Evolutionary conservation across 2,329 filamentous ascomycete species (phyloP).

Genomic region (Epichloe gansuensis): DNA sequence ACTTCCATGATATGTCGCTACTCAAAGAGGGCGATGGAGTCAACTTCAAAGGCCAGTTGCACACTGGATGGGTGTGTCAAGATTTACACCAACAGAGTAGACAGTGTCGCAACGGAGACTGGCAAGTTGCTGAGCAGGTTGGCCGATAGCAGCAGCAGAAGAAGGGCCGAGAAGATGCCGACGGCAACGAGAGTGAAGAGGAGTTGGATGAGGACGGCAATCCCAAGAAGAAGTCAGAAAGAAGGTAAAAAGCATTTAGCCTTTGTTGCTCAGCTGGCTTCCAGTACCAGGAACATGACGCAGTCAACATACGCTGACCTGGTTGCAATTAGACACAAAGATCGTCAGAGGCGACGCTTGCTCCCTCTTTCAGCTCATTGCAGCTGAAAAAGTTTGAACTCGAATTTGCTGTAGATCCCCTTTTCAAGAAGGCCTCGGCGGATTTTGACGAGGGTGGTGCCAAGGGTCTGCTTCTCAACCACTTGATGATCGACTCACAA

Average conservation of each 20-base stretch:
- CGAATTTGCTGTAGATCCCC: conserved; percentile 87
- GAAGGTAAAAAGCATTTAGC: conserved; percentile 42
- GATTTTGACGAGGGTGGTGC: conserved; percentile 98
- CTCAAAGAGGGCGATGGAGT: conserved; percentile 93
- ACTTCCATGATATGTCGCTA: conserved; percentile 98
- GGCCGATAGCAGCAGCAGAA: conserved; percentile 72
- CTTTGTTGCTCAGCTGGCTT: neutral
- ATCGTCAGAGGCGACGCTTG: conserved; percentile 87
- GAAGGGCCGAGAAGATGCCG: conserved; percentile 51
- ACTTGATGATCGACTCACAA: conserved; percentile 85
- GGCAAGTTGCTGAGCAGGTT: conserved; percentile 88
- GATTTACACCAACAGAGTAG: conserved; percentile 96
- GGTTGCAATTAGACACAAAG: conserved; percentile 41
- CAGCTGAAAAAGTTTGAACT: conserved; percentile 96
- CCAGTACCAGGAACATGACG: neutral
- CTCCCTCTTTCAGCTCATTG: conserved; percentile 73
- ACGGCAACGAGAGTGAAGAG: conserved; percentile 55
- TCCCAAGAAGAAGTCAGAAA: conserved; percentile 54
- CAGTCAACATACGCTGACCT: neutral
- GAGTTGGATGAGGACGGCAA: conserved; percentile 52
- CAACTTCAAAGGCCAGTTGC: conserved; percentile 94
- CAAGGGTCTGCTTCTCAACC: conserved; percentile 87
- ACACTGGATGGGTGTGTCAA: conserved; percentile 97
- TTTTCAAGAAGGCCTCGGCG: conserved; percentile 98
- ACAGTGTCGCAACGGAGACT: conserved; percentile 95